These are phyloP conservation scores for Albifimbria verrucaria DNA, from an alignment of 2,329 filamentous ascomycete genomes.

Conservation along the genomic window DNA sequence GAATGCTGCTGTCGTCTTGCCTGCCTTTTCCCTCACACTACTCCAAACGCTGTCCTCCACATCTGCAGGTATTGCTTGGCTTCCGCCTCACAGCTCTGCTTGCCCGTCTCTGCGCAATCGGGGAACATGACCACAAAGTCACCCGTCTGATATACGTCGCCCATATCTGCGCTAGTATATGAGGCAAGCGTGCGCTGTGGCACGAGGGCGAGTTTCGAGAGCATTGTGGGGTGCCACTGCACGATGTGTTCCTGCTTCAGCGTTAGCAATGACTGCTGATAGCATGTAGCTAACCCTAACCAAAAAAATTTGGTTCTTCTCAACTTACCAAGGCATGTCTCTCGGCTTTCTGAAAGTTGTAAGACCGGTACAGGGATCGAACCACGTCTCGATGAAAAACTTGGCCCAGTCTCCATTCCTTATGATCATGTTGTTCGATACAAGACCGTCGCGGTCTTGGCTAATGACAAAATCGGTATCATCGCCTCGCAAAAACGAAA, in stretches of 20 bases:
- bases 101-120: conserved; percentile 60
- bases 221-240: conserved; percentile 95
- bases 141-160: conserved; percentile 72
- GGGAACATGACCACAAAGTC: conserved; percentile 81
- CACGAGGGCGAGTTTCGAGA: conserved; percentile 85
- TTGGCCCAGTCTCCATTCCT: conserved; percentile 85
- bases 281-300: no score
- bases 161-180: conserved; percentile 58
- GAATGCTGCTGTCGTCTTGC: background rate
- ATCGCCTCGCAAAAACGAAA: conserved; percentile 71
- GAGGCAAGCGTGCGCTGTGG: conserved; percentile 81
- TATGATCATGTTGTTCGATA: conserved; percentile 74
- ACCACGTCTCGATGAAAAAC: conserved; percentile 94
- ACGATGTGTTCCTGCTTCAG: conserved; percentile 70
- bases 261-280: conserved; percentile 22
- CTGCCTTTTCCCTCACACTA: background rate
- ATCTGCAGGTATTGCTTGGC: conserved; percentile 51
- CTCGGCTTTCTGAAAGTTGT: conserved; percentile 96
- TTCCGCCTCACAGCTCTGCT: conserved; percentile 68
- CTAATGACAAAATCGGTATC: conserved; percentile 79
- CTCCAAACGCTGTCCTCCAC: conserved; percentile 41
- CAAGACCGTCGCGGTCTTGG: conserved; percentile 79
- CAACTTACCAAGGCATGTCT: conserved; percentile 76
- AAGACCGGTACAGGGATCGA: conserved; percentile 90
- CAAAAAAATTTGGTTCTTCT: no score